Conservation (phyloP, 768 basidiomycete genomes). For the Suillus americanus region DNA sequence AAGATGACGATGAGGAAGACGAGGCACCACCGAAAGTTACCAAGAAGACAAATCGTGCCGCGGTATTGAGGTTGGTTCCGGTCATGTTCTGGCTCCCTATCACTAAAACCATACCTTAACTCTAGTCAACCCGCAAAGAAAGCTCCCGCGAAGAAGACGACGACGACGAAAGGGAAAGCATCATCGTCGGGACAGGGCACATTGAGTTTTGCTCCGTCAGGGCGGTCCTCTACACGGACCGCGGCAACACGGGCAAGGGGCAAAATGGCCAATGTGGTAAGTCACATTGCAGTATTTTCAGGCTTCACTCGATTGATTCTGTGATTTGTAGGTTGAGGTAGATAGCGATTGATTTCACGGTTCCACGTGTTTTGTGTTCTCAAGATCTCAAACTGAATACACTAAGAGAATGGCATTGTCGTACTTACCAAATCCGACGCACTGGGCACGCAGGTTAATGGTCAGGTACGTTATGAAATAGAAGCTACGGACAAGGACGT, state of each 20-base stretch:
- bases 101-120: not conserved
- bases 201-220: conserved; percentile 62
- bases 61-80: conserved; percentile 57
- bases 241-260: conserved; percentile 70
- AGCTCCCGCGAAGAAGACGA: conserved; percentile 48
- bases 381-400: not conserved
- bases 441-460: not conserved
- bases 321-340: conserved; percentile 14
- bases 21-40: conserved; percentile 41
- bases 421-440: too few relatives aligned
- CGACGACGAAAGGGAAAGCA: conserved; percentile 33
- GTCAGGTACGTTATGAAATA: not conserved
- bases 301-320: not conserved
- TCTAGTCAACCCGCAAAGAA: conserved; percentile 48
- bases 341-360: conserved; percentile 27
- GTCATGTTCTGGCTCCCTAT: conserved; percentile 21
- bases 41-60: conserved; percentile 64
- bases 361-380: not conserved
- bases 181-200: conserved; percentile 45
- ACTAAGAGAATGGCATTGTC: not conserved
- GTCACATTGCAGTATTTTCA: conserved; percentile 13
- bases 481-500: not conserved
- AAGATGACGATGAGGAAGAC: conserved; percentile 55
- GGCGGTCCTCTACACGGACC: conserved; percentile 55
- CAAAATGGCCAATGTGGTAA: conserved; percentile 51